Base-by-base conservation (phyloP, 371 early-diverging fungal species). In the Dichotomocladium elegans region DNA sequence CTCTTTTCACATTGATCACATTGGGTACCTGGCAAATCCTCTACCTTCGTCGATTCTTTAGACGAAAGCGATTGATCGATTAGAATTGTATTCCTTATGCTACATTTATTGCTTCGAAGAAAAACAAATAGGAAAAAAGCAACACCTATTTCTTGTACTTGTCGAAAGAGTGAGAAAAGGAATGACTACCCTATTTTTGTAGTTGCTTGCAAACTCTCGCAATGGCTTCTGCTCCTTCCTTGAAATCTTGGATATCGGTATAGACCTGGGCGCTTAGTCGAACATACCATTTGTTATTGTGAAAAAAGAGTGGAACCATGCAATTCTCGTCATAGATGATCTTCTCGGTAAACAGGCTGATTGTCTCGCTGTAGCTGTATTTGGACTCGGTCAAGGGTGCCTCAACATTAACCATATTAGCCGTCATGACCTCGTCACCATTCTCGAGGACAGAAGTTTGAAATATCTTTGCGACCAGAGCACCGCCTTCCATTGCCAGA, bases 21-120 rank as follows among this genome's bases (percentile, higher is more conserved):
- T 64, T 86, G 21, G 91, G 86, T 21, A 68, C 68, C n/a, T 92
- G 88, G 83, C 91, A 93, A 66, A 74, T 92, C 46, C 61, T 80
- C 14, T 93, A 91, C 59, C 66, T 91, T 48, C 72, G 85, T 47
- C 74, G 75, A 34, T 93, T 88, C 80, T 91, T 91, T 87, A 75
- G 84, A 55, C 75, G 81, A 62, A 93, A 93, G 87, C 80, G 85
- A 63, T 74, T 89, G n/a, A 86, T 88, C 30, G 87, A 74, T 44
- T 78, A 78, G 47, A 28, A 17, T 30, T 44, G 44, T 51, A 51
- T 27, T 43, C 19, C 29, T 46, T 25, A 46, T 29, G 3, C 26
- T 27, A 19, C 26, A 44, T 24, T 25, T 33, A n/a, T n/a, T n/a
- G n/a, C n/a, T n/a, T n/a, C n/a, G n/a, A n/a, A n/a, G n/a, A n/a